Evolutionary conservation across 305 asterid genomes (phyloP).

Genomic region (Fraxinus xanthoxyloides): DNA sequence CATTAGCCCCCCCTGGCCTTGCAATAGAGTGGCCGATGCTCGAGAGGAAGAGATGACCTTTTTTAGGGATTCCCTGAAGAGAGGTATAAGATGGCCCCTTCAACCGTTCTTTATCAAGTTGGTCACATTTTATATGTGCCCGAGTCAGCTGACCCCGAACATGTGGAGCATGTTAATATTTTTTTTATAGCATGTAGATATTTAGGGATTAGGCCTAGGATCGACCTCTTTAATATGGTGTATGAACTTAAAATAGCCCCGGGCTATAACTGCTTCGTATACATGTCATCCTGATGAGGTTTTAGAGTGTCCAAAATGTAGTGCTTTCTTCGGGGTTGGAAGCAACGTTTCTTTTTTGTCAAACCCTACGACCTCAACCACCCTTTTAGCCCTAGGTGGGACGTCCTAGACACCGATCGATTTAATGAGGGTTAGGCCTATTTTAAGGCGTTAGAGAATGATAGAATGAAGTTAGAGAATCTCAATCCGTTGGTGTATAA

Average conservation of each 20-base stretch:
- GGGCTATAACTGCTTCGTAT: neutral
- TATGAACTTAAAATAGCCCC: neutral
- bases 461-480: too few relatives aligned
- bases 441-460: too few relatives aligned
- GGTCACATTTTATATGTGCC: neutral
- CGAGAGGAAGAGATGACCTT: neutral
- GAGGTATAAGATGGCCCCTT: neutral
- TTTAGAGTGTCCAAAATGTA: neutral
- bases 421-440: neutral
- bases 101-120: neutral
- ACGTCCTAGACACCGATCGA: neutral
- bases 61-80: neutral
- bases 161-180: too few relatives aligned
- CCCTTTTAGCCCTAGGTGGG: neutral
- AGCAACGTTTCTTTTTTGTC: neutral
- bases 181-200: neutral
- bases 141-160: neutral
- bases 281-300: neutral
- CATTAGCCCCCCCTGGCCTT: neutral
- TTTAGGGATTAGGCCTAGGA: neutral
- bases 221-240: neutral
- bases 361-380: neutral
- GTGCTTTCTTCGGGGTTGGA: neutral
- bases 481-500: too few relatives aligned
- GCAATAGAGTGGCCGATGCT: neutral